Percentiles rank a stretch among this genome's conserved stretches.
Conservation (phyloP, 495 filamentous ascomycete species). For the Neurospora africana region DNA sequence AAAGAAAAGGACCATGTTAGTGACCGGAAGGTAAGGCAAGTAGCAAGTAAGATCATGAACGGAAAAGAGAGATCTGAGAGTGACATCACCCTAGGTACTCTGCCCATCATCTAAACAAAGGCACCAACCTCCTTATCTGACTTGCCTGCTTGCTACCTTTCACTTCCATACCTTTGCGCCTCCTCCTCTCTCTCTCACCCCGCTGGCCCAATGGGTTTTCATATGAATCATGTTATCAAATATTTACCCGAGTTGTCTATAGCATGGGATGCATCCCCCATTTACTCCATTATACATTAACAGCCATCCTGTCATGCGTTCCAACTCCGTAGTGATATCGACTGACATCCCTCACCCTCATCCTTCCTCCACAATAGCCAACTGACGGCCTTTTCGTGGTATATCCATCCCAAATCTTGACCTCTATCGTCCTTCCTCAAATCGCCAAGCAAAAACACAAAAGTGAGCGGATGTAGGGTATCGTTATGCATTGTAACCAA, state of each 20-base stretch:
- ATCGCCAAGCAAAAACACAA: not conserved
- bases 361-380: not conserved
- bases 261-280: not conserved
- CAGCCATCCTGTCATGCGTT: not conserved
- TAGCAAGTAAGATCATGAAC: not conserved
- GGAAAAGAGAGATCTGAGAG: not conserved
- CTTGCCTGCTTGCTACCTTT: not conserved
- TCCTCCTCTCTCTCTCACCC: not conserved
- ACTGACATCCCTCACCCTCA: not conserved
- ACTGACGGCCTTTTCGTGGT: not conserved
- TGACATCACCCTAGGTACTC: not conserved
- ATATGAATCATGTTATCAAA: not conserved
- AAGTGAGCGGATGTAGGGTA: not conserved
- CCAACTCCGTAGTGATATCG: not conserved
- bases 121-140: not conserved
- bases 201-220: not conserved
- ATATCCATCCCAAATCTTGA: not conserved
- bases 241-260: not conserved
- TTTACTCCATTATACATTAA: not conserved
- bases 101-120: not conserved
- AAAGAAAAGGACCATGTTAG: not conserved
- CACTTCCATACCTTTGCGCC: not conserved
- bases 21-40: not conserved
- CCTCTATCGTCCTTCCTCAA: not conserved
- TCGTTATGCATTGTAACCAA: not conserved